Conservation (phyloP, 1,284 basidiomycete species). For the Wolfiporia cocos region DNA sequence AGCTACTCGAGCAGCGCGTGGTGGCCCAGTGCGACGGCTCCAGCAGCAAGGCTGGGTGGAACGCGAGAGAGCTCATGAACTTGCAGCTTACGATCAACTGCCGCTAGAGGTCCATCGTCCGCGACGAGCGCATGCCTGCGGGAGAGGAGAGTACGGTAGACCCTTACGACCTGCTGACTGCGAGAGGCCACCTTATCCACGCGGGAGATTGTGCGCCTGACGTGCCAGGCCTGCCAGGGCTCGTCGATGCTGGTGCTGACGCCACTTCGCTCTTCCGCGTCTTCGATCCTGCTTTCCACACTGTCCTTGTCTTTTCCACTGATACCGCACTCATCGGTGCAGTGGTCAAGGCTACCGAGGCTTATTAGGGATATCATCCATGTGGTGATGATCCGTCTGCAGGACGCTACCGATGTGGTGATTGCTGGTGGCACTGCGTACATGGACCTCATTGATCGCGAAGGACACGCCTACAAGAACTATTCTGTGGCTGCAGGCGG, state of each 20-base stretch:
- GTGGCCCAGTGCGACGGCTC: background rate
- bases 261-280: conserved; percentile 19
- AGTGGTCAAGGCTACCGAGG: conserved; percentile 2
- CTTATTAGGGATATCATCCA: conserved; percentile 13
- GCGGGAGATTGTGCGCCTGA: conserved; percentile 40
- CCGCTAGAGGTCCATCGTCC: conserved; percentile 36
- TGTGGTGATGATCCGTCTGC: background rate
- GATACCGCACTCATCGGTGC: background rate
- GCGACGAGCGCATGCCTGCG: background rate
- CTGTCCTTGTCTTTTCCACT: conserved; percentile 20
- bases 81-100: conserved; percentile 41
- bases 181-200: conserved; percentile 8
- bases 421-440: background rate
- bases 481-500: background rate
- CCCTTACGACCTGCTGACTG: background rate
- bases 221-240: conserved; percentile 24
- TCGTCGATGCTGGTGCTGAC: background rate
- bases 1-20: background rate
- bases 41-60: background rate
- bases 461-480: background rate
- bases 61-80: conserved; percentile 19
- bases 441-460: background rate
- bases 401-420: background rate
- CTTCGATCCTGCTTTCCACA: conserved; percentile 17
- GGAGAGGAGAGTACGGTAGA: background rate